phyloP scores from a whole-genome alignment of 345 rosid species.

The Stellera chamaejasme region DNA sequence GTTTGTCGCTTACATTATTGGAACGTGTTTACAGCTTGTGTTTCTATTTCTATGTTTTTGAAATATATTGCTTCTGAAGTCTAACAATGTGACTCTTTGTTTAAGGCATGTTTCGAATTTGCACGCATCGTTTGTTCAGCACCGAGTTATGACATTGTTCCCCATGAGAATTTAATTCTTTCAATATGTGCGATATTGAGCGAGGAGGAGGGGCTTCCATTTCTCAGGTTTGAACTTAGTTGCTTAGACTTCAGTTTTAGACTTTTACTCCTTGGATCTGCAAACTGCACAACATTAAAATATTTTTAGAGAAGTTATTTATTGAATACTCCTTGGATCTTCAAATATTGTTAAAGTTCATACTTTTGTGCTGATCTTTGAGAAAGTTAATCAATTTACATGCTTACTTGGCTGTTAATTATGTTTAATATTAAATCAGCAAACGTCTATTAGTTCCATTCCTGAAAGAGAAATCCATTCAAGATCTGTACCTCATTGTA shows the following conservation, averaged over 20 bases:
- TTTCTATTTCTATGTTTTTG: constrained; percentile 16
- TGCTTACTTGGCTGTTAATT: too few relatives aligned
- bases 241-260: neutral
- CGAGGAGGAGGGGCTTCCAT: constrained; percentile 62
- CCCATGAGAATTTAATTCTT: constrained; percentile 55
- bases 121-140: constrained; percentile 64
- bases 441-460: too few relatives aligned
- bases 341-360: too few relatives aligned
- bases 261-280: neutral
- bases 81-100: constrained; percentile 48
- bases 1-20: constrained; percentile 12
- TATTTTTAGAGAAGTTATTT: too few relatives aligned
- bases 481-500: too few relatives aligned
- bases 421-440: too few relatives aligned
- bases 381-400: too few relatives aligned
- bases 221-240: constrained; percentile 55
- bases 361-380: too few relatives aligned
- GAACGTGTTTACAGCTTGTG: constrained; percentile 10
- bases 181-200: constrained; percentile 64
- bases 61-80: constrained; percentile 20
- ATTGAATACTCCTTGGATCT: too few relatives aligned
- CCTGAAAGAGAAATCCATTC: too few relatives aligned
- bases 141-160: constrained; percentile 52
- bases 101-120: constrained; percentile 92
- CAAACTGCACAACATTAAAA: too few relatives aligned